Base-by-base conservation (phyloP, 441 rosid genomes). In the Euphorbia schlechtendalii region DNA sequence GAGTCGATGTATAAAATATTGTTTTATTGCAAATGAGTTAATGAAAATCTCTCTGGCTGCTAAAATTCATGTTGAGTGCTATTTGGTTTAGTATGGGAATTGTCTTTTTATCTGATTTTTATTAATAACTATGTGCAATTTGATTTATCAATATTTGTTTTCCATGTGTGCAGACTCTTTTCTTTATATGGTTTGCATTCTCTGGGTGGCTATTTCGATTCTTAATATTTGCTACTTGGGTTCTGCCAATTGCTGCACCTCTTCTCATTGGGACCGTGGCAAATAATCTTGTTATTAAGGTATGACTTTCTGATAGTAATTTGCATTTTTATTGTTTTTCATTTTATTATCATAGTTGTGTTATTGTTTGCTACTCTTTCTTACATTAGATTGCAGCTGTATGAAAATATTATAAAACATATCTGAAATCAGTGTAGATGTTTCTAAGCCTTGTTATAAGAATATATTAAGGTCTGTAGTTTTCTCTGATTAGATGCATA, bases 161-260 rank as follows among this genome's bases (percentile, higher is more conserved):
- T 15, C 63, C 20, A 14, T 63, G 34, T 27, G 58, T 68, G 72
- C 68, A 92, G 98, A 86, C 92, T 61, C 73, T 88, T 54, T 86
- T 92, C 81, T 86, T 92, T 76, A 81, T 89, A 51, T 92, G 98
- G 98, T 86, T 89, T 81, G 88, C 94, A 1, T 78, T 92, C 61
- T 88, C 98, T 65, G 98, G 98, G 69, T 92, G 98, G 98, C 79
- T 92, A 52, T 92, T 92, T 77, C 94, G 92, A 40, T 63, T 81
- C 68, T 77, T 92, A 67, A 78, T 92, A 64, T 61, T 85, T 10
- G 90, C 94, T 8, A 77, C 84, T 8, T 92, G 94, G 94, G 68
- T 90, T 69, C 83, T 92, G 71, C 97, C 98, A 28, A 74, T 92
- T 67, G 98, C 97, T 61, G 97, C 84, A n/a, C 98, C 98, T 71